These are phyloP conservation scores for Datura wrightii DNA, from an alignment of 257 asterid species.

Conservation along the genomic window DNA sequence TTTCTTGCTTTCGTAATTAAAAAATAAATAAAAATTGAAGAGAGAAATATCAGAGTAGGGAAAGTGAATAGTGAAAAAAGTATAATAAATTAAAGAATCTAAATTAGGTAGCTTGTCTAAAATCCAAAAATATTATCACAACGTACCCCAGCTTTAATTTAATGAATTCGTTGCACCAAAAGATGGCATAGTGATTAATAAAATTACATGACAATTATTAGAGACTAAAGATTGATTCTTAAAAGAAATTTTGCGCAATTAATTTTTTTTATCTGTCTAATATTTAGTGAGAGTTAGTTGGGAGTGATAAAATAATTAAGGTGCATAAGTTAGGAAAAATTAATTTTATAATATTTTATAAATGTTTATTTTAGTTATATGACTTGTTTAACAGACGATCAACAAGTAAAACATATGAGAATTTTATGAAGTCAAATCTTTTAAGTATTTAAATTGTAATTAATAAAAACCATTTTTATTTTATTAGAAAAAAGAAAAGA, in stretches of 20 bases:
- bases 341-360: background rate
- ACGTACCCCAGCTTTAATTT: background rate
- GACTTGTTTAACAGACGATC: background rate
- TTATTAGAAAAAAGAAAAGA: background rate
- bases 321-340: background rate
- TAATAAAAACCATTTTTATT: slow-evolving; percentile 25
- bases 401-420: background rate
- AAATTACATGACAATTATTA: background rate
- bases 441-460: background rate
- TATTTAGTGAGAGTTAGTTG: background rate
- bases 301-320: background rate
- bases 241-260: background rate
- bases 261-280: background rate
- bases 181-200: background rate
- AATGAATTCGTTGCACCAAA: background rate
- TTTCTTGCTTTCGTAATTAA: background rate
- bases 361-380: background rate
- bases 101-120: slow-evolving; percentile 39
- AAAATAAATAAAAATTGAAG: background rate
- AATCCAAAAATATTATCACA: background rate
- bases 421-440: background rate
- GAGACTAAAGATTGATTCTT: background rate
- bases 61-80: background rate
- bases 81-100: slow-evolving; percentile 18
- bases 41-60: slow-evolving; percentile 12